phyloP scores from a whole-genome alignment of 371 early-diverging fungal species.

The Saksenaea oblongispora region DNA sequence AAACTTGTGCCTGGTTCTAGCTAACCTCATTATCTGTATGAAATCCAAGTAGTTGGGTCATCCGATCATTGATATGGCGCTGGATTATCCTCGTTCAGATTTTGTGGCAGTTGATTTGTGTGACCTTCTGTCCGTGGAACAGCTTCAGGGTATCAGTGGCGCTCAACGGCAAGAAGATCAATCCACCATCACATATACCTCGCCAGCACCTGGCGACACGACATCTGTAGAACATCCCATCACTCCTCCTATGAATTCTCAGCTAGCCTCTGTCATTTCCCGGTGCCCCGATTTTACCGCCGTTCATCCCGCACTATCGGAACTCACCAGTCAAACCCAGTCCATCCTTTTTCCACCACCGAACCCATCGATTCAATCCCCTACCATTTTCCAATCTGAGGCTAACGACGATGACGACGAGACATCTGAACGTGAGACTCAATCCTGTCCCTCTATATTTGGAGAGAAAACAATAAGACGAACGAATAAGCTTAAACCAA shows the following conservation, averaged over 20 bases:
- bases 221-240: background rate
- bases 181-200: background rate
- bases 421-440: background rate
- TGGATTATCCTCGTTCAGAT: slow-evolving; percentile 22
- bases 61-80: slow-evolving; percentile 34
- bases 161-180: background rate
- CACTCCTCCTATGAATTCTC: background rate
- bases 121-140: slow-evolving; percentile 23
- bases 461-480: background rate
- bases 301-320: slow-evolving; percentile 18
- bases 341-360: background rate
- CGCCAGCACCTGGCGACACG: background rate
- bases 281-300: slow-evolving; percentile 19
- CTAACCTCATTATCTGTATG: background rate
- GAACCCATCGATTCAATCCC: background rate
- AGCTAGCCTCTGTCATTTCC: background rate
- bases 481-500: background rate
- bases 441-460: background rate
- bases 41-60: slow-evolving; percentile 23
- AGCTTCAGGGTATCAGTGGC: background rate
- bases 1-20: background rate
- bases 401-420: background rate
- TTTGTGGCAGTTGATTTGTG: slow-evolving; percentile 22
- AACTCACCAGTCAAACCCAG: background rate
- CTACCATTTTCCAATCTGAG: background rate